Percentiles rank a stretch among this genome's conserved stretches.
phyloP scores from a whole-genome alignment of 2,329 filamentous ascomycete species.

The Zopfia rhizophila region DNA sequence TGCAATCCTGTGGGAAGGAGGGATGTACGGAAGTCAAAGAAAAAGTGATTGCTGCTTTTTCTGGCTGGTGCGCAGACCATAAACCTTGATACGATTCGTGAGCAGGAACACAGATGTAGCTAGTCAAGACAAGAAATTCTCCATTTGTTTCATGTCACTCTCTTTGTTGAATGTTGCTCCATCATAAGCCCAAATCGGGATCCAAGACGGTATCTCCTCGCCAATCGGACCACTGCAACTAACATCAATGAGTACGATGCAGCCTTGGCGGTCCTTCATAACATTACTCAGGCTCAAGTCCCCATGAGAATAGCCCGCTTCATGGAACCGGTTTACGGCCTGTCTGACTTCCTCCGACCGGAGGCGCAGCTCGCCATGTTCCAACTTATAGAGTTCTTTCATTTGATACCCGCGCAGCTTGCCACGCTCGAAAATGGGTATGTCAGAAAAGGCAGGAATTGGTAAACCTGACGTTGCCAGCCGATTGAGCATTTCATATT shows the following conservation, averaged over 20 bases:
- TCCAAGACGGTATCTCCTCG: conserved; percentile 4
- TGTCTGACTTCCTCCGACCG: conserved; percentile 1
- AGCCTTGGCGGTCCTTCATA: conserved; percentile 3
- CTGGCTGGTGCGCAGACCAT: no score
- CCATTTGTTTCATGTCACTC: conserved; percentile 2
- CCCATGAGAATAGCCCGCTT: conserved; percentile 1
- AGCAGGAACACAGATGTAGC: no score
- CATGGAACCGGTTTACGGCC: conserved; percentile 3
- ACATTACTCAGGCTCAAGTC: conserved; percentile 4
- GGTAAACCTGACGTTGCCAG: background rate
- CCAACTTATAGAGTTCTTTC: conserved; percentile 5
- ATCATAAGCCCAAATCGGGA: conserved; percentile 7
- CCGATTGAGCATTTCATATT: conserved; percentile 4
- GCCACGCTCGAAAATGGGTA: conserved; percentile 1
- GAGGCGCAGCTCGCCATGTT: background rate
- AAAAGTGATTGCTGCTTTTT: no score
- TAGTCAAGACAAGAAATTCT: conserved; percentile 1
- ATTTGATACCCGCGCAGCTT: conserved; percentile 5
- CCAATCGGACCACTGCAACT: conserved; percentile 5
- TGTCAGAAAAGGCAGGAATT: conserved; percentile 1
- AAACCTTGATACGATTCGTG: no score
- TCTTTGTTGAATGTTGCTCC: conserved; percentile 3
- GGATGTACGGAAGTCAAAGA: no score
- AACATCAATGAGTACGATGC: conserved; percentile 3
- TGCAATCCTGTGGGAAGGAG: no score